These are phyloP conservation scores for Eutrema salsugineum DNA, from an alignment of 441 rosid genomes.

Conservation along the genomic window DNA sequence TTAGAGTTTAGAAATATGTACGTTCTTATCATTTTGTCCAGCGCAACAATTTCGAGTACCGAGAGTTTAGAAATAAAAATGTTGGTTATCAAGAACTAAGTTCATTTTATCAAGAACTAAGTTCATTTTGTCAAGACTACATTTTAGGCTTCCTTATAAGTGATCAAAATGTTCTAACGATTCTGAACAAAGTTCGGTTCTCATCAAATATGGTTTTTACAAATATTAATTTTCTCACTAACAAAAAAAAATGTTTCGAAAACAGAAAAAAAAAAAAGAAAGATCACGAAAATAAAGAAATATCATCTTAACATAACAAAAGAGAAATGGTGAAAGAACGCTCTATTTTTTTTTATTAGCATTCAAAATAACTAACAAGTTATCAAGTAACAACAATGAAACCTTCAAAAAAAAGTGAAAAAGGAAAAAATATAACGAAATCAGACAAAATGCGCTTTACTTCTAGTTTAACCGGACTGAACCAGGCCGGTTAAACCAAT, in stretches of 20 bases:
- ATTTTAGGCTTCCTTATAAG: background rate
- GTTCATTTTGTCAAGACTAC: too few relatives aligned
- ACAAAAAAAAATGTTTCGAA: background rate
- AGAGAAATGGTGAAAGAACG: background rate
- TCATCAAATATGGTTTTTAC: too few relatives aligned
- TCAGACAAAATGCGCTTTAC: slow-evolving; percentile 24
- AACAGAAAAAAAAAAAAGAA: background rate
- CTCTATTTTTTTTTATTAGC: slow-evolving; percentile 3
- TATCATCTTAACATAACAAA: slow-evolving; percentile 5
- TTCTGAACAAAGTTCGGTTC: too few relatives aligned
- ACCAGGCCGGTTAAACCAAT: slow-evolving; percentile 5
- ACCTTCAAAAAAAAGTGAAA: background rate
- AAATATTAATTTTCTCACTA: background rate
- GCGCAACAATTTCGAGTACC: too few relatives aligned
- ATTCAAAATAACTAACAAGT: slow-evolving; percentile 6
- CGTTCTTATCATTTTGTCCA: too few relatives aligned
- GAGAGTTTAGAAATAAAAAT: too few relatives aligned
- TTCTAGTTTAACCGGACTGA: background rate
- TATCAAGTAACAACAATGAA: slow-evolving; percentile 18
- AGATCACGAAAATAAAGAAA: background rate
- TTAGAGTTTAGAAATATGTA: too few relatives aligned
- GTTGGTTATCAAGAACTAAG: too few relatives aligned
- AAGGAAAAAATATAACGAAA: background rate
- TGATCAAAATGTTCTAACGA: background rate
- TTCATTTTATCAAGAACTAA: too few relatives aligned